Evolutionary conservation across 345 rosid species (phyloP), one percentile per base, ranked within the genome.

Genomic region (Zanthoxylum bungeanum): DNA sequence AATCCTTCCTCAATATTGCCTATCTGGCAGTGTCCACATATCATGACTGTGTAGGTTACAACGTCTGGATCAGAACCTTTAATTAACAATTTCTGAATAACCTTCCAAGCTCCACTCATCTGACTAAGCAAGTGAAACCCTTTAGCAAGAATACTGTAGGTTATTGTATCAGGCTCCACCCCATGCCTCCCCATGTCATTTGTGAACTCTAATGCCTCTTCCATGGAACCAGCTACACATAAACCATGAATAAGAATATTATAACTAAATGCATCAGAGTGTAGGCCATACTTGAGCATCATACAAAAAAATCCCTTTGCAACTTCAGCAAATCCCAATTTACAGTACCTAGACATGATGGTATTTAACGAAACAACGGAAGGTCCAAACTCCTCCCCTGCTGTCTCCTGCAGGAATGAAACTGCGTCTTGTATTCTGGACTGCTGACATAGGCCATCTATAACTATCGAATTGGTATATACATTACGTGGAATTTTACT

Each of bases 191-290:
- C 85, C 97, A 92, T 90, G 40, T 84, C 83, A 80, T 53, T 64
- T 36, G 82, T 76, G 30, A 86, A 76, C 37, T 83, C 82, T 51
- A 86, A 66, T 40, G 96, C 96, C 83, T 92, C 98, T 64, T 81
- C 86, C 72, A 87, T 77, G 58, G 91, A 87, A 60, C 96, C 92
- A 75, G 87, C 89, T 28, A 79, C 51, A 75, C 88, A 88, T 64
- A 87, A 83, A 33, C 94, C 94, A 51, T 87, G 89, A 72, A 92
- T 81, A 69, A 92, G 92, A 76, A 90, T 92, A 81, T 90, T 92
- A 72, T 87, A 90, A 73, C 90, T 88, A 78, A 85, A 84, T 50
- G 70, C 75, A 80, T 87, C 88, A 44, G 96, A 93, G 81, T 83
- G 80, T 62, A 90, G 69, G 63, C 96, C 96, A 75, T 73, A 77